Evolutionary conservation across 2,329 filamentous ascomycete species (phyloP).

Genomic region (Eutypa lata): DNA sequence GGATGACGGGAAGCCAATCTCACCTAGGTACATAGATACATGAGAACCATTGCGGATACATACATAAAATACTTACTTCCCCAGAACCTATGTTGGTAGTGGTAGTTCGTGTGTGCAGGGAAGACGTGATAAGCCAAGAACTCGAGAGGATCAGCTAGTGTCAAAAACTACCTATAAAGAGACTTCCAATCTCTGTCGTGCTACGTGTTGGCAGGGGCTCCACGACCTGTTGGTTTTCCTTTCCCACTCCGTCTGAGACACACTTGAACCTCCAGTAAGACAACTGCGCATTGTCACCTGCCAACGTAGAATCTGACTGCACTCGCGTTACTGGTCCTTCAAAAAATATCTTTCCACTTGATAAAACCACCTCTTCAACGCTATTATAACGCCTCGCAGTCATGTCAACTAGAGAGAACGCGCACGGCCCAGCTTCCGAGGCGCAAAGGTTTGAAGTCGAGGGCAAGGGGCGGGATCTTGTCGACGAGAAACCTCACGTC

Average conservation of each 20-base stretch:
- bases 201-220: not conserved
- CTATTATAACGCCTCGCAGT: not conserved
- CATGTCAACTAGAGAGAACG: not conserved
- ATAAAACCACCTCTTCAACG: no score
- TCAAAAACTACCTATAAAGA: no score
- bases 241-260: not conserved
- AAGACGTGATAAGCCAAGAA: no score
- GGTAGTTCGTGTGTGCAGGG: no score
- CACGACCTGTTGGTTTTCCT: not conserved
- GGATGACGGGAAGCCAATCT: no score
- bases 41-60: no score
- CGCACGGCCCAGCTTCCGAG: not conserved
- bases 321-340: no score
- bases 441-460: slow-evolving; percentile 4
- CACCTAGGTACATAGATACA: no score
- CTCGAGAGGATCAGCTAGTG: no score
- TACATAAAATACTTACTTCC: no score
- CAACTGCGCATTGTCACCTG: not conserved
- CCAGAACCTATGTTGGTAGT: no score
- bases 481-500: not conserved
- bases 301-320: not conserved
- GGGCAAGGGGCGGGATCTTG: not conserved
- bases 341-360: no score
- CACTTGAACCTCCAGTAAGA: not conserved
- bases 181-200: not conserved